Percentiles rank a stretch among this genome's conserved stretches.
Conservation (phyloP, 2,329 filamentous ascomycete genomes). For the Alternaria hordeiaustralica region DNA sequence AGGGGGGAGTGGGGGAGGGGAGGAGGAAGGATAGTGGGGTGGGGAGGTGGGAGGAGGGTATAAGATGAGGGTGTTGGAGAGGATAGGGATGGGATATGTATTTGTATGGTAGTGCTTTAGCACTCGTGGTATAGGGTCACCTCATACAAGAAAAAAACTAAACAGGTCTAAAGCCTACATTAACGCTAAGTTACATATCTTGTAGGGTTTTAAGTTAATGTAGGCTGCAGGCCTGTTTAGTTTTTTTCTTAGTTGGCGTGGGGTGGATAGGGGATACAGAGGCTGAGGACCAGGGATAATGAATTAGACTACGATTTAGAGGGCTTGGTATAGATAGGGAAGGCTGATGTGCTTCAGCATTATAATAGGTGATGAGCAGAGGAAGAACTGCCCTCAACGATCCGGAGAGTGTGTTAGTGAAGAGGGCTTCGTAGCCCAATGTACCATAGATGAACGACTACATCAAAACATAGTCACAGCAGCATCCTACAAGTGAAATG, state of each 20-base stretch:
- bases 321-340: neutral
- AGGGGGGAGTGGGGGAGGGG: neutral
- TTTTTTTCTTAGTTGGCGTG: too few species aligned
- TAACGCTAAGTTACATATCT: too few species aligned
- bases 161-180: too few species aligned
- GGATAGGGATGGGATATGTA: neutral
- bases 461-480: neutral
- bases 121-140: neutral
- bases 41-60: slow-evolving; percentile 36
- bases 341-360: neutral
- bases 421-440: too few species aligned
- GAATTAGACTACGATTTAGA: too few species aligned
- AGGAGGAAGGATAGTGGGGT: slow-evolving; percentile 24
- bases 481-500: neutral
- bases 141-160: too few species aligned
- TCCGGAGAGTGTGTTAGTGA: too few species aligned
- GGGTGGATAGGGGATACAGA: too few species aligned
- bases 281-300: too few species aligned
- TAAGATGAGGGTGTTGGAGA: slow-evolving; percentile 2
- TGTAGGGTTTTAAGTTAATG: too few species aligned
- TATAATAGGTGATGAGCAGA: neutral
- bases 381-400: neutral
- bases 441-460: neutral
- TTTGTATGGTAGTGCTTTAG: neutral
- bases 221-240: too few species aligned